Conservation (phyloP, 202 grass and related monocot species). For the Setaria italica region DNA sequence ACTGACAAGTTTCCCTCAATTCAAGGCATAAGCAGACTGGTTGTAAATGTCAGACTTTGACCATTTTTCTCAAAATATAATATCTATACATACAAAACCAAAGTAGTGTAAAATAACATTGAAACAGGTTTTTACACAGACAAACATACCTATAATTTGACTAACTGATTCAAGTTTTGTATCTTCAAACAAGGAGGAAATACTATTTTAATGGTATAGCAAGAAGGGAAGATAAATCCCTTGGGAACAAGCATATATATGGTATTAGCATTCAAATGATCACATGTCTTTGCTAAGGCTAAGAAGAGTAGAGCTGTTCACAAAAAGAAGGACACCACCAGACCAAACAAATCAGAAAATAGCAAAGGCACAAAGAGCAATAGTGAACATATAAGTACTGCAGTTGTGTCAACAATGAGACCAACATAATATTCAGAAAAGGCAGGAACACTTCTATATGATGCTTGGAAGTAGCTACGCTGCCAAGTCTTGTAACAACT, state of each 20-base stretch:
- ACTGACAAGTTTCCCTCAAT: neutral
- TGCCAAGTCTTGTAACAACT: neutral
- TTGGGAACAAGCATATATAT: neutral
- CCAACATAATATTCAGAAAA: neutral
- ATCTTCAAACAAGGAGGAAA: neutral
- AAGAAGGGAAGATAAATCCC: neutral
- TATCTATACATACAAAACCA: neutral
- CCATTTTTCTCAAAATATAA: neutral
- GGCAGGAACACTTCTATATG: neutral
- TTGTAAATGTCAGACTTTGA: neutral
- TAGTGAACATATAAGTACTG: neutral
- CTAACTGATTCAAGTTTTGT: neutral
- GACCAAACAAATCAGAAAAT: conserved; percentile 1
- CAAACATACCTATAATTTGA: neutral
- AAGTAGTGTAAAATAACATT: neutral
- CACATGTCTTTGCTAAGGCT: neutral
- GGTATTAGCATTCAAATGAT: neutral
- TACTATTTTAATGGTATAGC: neutral
- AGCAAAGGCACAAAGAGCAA: neutral
- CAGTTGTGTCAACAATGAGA: neutral
- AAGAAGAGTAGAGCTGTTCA: neutral
- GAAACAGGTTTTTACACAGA: neutral
- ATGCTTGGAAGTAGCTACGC: neutral
- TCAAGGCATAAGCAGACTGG: neutral
- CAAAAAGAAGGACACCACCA: conserved; percentile 2